These are phyloP conservation scores for Lithocarpus polystachyus DNA, from an alignment of 306 rosid genomes.

Conservation along the genomic window DNA sequence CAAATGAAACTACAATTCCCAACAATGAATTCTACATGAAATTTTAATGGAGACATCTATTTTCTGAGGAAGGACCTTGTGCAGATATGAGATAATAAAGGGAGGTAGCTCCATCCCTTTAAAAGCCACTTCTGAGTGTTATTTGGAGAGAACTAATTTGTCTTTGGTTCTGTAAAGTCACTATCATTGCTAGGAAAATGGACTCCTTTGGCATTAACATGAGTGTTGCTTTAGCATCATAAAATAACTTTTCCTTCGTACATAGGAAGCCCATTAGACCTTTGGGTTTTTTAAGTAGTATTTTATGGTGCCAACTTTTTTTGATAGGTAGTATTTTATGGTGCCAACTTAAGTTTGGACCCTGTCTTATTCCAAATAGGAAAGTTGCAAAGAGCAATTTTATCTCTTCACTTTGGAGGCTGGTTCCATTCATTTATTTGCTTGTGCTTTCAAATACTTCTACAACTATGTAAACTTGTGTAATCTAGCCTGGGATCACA, in stretches of 20 bases:
- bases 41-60: neutral
- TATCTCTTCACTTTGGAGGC: neutral
- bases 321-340: neutral
- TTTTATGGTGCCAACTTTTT: neutral
- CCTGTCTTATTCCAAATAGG: neutral
- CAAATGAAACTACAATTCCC: no score
- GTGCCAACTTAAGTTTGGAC: neutral
- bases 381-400: neutral
- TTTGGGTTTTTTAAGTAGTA: neutral
- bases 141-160: neutral
- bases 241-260: neutral
- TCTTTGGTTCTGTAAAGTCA: neutral
- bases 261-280: neutral
- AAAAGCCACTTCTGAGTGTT: neutral
- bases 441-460: no score
- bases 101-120: neutral
- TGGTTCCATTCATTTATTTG: neutral
- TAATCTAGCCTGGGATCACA: no score
- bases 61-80: neutral
- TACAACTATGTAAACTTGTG: no score
- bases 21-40: neutral
- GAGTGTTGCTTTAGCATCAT: neutral
- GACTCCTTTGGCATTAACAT: neutral
- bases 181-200: neutral
- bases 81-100: neutral